Evolutionary conservation across 805 yeast species (phyloP).

Genomic region (Candida suzukii): DNA sequence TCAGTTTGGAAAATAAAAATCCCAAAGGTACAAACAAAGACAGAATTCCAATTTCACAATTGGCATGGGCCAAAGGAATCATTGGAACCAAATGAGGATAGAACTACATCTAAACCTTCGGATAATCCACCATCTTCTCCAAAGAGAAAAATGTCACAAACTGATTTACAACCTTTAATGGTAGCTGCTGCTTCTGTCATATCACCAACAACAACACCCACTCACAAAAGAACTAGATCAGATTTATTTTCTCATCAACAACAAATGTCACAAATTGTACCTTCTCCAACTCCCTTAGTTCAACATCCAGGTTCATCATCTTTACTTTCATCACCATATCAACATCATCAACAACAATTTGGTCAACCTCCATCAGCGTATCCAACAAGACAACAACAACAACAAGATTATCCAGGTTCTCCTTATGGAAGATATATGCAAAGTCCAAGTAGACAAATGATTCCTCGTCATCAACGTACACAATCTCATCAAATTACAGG

Average conservation of each 20-base stretch:
- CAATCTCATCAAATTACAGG: not conserved
- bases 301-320: slow-evolving; percentile 7
- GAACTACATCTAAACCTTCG: slow-evolving; percentile 10
- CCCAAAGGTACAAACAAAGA: slow-evolving; percentile 26
- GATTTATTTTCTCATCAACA: slow-evolving; percentile 1
- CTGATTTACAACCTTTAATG: not conserved
- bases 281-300: not conserved
- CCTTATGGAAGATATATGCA: not conserved
- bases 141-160: not conserved
- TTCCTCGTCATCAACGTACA: not conserved
- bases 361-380: not conserved
- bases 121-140: not conserved
- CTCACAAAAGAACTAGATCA: not conserved
- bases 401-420: not conserved
- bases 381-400: no score
- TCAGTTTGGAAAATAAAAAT: slow-evolving; percentile 27
- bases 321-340: slow-evolving; percentile 9
- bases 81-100: slow-evolving; percentile 3
- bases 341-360: slow-evolving; percentile 4
- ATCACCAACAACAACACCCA: not conserved
- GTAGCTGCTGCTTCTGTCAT: no score
- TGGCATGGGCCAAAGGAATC: slow-evolving; percentile 23
- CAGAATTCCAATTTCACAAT: slow-evolving; percentile 28
- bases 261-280: slow-evolving; percentile 1
- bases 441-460: not conserved